Evolutionary conservation across 345 rosid genomes (phyloP), one percentile per base, ranked within the genome.

Genomic region (Boechera retrofracta): DNA sequence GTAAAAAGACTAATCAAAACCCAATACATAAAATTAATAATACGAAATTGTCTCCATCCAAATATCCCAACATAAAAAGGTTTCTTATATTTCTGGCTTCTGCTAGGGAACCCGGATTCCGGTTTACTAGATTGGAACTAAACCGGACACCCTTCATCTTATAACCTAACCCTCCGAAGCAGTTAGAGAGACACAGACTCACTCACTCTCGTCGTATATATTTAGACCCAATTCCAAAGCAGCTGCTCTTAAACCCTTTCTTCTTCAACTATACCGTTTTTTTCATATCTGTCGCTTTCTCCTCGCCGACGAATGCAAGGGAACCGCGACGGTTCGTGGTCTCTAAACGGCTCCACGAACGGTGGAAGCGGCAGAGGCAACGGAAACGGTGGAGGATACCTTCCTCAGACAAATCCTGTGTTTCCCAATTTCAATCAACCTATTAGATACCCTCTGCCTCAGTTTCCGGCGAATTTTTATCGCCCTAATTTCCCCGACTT

Each of bases 381-480:
- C 72, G 42, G 18, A 0, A 65, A 35, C 55, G 78, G 83, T 59
- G 74, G 74, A 15, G 74, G 74, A 15, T 71, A 69, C 16, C 75
- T 59, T 29, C 73, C 63, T 47, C 86, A 66, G 0, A 35, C 76
- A 6, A 75, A 56, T 52, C 82, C 78, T 5, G 21, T 33, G 5
- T 76, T 79, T 71, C 44, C 78, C 13, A 80, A 67, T 82, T 83
- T 80, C 49, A 62, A 28, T 67, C 76, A 67, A 62, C 84, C 89
- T 0, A 82, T 77, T 48, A 13, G 69, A 6, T 82, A 75, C 63
- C 77, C 82, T 64, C 54, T 66, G 5, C 68, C 77, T 29, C 87
- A 86, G 56, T 71, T 67, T 74, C 59, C 77, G 36, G 56, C 81
- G 63, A 79, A 69, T 45, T 64, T 63, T 41, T 66, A 73, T 62